Base-by-base conservation (phyloP, 2,329 filamentous ascomycete species). In the Trichoderma sp. region DNA sequence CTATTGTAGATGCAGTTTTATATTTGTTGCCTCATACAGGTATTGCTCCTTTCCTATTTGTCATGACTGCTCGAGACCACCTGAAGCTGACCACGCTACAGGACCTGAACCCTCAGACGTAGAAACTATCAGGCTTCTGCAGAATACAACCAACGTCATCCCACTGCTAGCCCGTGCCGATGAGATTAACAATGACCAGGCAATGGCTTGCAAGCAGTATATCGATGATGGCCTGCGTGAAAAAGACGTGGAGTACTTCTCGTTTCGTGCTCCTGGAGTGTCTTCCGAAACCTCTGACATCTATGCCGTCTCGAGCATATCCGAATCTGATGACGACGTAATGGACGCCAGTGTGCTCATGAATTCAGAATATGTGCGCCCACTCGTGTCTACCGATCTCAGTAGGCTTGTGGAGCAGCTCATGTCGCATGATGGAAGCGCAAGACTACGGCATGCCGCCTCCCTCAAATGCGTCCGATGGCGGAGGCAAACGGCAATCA, bases 271-370 rank as follows among this genome's bases (percentile, higher is more conserved):
- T 31, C 63, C 63, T 21, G 63, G 63, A 37, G 84, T 85, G 29
- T 75, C 75, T 19, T 76, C 79, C 35, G 71, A 77, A 61, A 74
- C 79, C 1, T 77, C 78, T 14, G 82, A 82, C 70, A 88, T 90
- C 3, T 96, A 92, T 76, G 89, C 92, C 0, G 86, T 97, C 24
- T 97, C 95, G 1, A 96, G 92, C 24, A 87, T 87, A 14, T 84
- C 87, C 29, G 88, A 86, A 1, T 87, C 87, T 27, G 93, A 97
- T 74, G 82, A 89, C 70, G 93, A 97, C 49, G 89, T 86, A 55
- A 96, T 98, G 90, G 95, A 98, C 77, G 95, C 94, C 21, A 97
- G 93, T 75, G 84, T 97, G 0, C 85, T 98, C 21, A 98, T 98
- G 95, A 94, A 90, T 68, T 91, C 94, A 0, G 92, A 96, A 75